Base-by-base conservation (phyloP, 1,284 basidiomycete genomes). In the Lignosus rhinocerotis region DNA sequence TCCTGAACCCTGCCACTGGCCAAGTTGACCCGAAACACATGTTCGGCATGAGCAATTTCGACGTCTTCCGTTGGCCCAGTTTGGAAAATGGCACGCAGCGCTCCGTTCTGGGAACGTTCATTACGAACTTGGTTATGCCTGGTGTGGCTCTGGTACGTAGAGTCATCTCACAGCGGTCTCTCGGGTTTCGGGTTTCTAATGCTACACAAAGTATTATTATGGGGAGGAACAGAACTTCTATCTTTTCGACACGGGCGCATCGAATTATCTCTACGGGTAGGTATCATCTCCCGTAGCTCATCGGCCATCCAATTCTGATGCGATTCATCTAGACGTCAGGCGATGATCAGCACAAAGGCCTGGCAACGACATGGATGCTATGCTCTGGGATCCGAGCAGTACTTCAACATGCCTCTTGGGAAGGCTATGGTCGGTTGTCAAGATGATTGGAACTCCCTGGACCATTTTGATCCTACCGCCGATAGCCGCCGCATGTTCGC, bases 351-450 rank as follows among this genome's bases (percentile, higher is more conserved):
- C 51, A 93, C 81, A 68, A 84, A 77, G 50, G 93, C 94, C 0
- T 96, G 94, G 94, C 89, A 94, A 72, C 85, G 89, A 42, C 93
- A 96, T 70, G 94, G 94, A 10, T 96, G 94, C 73, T 96, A 96
- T 75, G 81, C 80, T 54, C 83, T 95, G 39, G 94, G 94, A 32
- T 94, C 94, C 5, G 81, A 85, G 61, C 93, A 96, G 70, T 96
- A 94, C 76, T 96, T 87, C 80, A 91, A 94, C 73, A 90, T 94
- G 82, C 89, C 90, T 2, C 78, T 95, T 61, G 88, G 91, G 59
- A 87, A 85, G 66, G 77, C 89, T 6, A 72, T 93, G 36, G 77
- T 92, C 25, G 93, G 93, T 52, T 96, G 94, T 70, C 68, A 88
- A 56, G 92, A 96, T 70, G 86, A 90, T 66, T 93, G 90, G 90